Percentiles rank a stretch among this genome's conserved stretches.
These are phyloP conservation scores for Thielaviopsis cerberus DNA, from an alignment of 2,329 filamentous ascomycete genomes.

Conservation along the genomic window DNA sequence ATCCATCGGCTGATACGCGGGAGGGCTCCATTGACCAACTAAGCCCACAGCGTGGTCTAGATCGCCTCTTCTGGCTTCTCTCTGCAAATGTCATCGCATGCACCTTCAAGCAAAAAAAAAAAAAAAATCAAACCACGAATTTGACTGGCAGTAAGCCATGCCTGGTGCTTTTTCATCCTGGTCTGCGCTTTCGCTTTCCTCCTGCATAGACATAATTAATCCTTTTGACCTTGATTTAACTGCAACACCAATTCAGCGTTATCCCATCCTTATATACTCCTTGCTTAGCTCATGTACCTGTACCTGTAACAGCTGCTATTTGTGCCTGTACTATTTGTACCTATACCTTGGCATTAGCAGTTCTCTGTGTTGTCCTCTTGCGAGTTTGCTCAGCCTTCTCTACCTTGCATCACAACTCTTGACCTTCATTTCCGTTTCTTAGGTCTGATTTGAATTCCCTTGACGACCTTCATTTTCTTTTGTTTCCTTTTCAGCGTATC, in stretches of 20 bases:
- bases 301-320: background rate
- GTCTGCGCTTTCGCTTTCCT: background rate
- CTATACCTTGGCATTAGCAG: background rate
- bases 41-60: background rate
- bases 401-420: background rate
- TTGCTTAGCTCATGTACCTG: background rate
- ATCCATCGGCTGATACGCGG: background rate
- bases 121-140: no score
- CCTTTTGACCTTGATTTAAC: background rate
- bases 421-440: background rate
- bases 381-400: background rate
- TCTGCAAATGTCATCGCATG: background rate
- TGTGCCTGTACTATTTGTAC: background rate
- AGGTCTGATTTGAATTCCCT: background rate
- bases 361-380: background rate
- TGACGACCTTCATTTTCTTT: background rate
- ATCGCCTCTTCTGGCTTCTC: background rate
- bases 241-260: background rate
- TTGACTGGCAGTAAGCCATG: no score
- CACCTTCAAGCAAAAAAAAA: no score
- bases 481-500: background rate
- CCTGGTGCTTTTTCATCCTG: background rate
- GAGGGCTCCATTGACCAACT: background rate
- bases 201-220: background rate
- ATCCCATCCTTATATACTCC: background rate